phyloP scores from a whole-genome alignment of 2,329 filamentous ascomycete species.

The Fusarium sp. region DNA sequence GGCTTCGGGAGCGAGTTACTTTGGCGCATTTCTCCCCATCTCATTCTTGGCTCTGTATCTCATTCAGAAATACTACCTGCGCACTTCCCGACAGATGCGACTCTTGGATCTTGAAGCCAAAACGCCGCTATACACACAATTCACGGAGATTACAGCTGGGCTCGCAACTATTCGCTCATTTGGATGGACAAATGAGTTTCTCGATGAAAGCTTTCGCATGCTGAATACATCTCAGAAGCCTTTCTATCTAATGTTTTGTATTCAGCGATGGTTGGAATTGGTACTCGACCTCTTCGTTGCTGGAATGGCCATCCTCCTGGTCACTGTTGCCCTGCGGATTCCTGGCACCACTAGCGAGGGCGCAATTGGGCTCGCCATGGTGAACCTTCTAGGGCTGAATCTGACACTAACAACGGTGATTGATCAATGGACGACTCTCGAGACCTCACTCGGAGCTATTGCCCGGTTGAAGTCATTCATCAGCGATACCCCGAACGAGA shows the following conservation, averaged over 20 bases:
- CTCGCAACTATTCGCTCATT: slow-evolving; percentile 60
- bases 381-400: slow-evolving; percentile 42
- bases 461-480: slow-evolving; percentile 46
- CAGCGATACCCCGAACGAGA: slow-evolving; percentile 40
- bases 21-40: slow-evolving; percentile 52
- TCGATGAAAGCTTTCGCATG: slow-evolving; percentile 46
- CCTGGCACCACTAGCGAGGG: slow-evolving; percentile 37
- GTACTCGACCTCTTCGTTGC: slow-evolving; percentile 58
- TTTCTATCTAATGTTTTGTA: slow-evolving; percentile 57
- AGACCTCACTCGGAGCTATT: slow-evolving; percentile 49
- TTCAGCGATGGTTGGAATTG: slow-evolving; percentile 59
- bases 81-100: slow-evolving; percentile 60
- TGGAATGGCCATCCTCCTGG: slow-evolving; percentile 55
- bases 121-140: slow-evolving; percentile 59
- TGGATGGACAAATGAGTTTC: slow-evolving; percentile 52
- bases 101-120: slow-evolving; percentile 61
- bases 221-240: slow-evolving; percentile 57
- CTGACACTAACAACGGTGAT: slow-evolving; percentile 45
- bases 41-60: slow-evolving; percentile 52
- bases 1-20: slow-evolving; percentile 36
- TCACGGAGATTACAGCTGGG: slow-evolving; percentile 57
- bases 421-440: slow-evolving; percentile 47
- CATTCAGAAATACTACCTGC: slow-evolving; percentile 59
- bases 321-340: slow-evolving; percentile 52
- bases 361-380: slow-evolving; percentile 44